Conservation (phyloP, 495 filamentous ascomycete genomes). For the Astrocystis sublimbata region DNA sequence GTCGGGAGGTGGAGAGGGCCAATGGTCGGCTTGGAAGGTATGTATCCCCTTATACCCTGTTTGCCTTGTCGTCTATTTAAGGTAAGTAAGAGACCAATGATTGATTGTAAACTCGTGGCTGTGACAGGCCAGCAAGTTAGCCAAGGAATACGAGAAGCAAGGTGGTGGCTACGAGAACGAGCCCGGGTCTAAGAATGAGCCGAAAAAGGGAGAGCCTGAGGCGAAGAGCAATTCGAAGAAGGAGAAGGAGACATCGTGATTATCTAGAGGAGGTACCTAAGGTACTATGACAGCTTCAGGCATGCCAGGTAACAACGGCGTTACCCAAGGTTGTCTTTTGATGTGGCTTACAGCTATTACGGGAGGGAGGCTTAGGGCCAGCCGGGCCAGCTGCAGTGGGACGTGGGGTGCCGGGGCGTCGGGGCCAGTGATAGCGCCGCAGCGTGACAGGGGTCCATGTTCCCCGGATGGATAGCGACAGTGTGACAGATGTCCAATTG, state of each 20-base stretch:
- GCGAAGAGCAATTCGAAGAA: slow-evolving; percentile 37
- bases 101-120: not conserved
- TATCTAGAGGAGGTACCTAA: too few relatives aligned
- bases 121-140: slow-evolving; percentile 47
- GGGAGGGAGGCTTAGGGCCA: too few relatives aligned
- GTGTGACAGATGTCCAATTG: slow-evolving; percentile 1
- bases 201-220: slow-evolving; percentile 48
- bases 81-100: not conserved
- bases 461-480: not conserved
- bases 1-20: slow-evolving; percentile 54
- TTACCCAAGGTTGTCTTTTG: too few relatives aligned
- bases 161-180: slow-evolving; percentile 56
- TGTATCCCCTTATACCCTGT: too few relatives aligned
- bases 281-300: too few relatives aligned
- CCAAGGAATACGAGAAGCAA: slow-evolving; percentile 55
- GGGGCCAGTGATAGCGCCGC: not conserved
- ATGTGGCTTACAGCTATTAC: not conserved
- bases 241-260: not conserved
- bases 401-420: too few relatives aligned
- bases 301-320: too few relatives aligned
- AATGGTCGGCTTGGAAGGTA: slow-evolving; percentile 61
- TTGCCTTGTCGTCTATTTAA: too few relatives aligned
- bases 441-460: not conserved
- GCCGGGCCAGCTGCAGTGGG: too few relatives aligned
- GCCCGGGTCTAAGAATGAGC: slow-evolving; percentile 53